Base-by-base conservation (phyloP, 371 early-diverging fungal genomes). In the Entomophthora muscae region DNA sequence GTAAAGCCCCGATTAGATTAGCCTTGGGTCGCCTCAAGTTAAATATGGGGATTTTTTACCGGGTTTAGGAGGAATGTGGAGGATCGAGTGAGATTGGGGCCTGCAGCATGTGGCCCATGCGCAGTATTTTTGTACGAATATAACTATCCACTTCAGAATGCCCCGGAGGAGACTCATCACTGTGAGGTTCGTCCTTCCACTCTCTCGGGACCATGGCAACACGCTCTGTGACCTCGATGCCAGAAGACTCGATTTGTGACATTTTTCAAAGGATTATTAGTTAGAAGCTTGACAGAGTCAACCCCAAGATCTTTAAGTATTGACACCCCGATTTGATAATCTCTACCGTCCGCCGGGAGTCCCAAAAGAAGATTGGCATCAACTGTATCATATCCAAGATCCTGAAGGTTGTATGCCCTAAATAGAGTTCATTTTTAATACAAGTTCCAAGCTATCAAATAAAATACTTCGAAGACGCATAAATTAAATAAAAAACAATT, bases 181-280 rank as follows among this genome's bases (percentile, higher is more conserved):
- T 28, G 3, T 3, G 56, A 7, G 30, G 28, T 17, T 56, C 65
- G 21, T 60, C 69, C 61, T 74, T 66, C 88, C 88, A 88, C 56
- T 83, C 84, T 32, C 80, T 79, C 12, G 95, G 97, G 12, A 91
- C 74, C 95, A 97, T 94, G 1, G 89, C 80, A 32, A 90, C 82
- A 32, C 93, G 85, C 66, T 88, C 84, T 1, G 79, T 79, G 0
- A 97, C 85, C 54, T 79, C 78, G 66, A 88, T 77, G 3, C 86
- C 85, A n/a, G 66, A 73, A 84, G 0, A 74, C 75, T 53, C 82
- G 76, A 26, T 95, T 65, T 69, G 86, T 81, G 52, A 83, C 73
- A 58, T 94, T 86, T 78, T 97, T 97, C 71, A 92, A 90, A 0
- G 93, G 91, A 69, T 97, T 97, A 73, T 97, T 97, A 32, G 98